Evolutionary conservation across 2,329 filamentous ascomycete species (phyloP).

Genomic region (Didymella keratinophila): DNA sequence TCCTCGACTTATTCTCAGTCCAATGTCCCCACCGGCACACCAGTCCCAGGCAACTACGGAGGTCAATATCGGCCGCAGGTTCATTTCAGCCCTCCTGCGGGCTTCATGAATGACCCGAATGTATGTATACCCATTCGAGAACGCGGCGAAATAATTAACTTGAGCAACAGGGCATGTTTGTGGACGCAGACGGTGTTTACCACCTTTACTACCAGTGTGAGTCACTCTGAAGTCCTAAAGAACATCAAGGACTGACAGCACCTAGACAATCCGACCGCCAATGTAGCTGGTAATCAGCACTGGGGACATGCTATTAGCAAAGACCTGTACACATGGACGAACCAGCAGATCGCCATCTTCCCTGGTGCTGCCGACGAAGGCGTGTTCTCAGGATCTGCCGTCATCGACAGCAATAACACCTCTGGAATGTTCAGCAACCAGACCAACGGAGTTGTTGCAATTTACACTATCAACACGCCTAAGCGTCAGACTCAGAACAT

Average conservation of each 20-base stretch:
- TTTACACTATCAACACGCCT: slow-evolving; percentile 60
- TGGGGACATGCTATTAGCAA: slow-evolving; percentile 72
- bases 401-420: slow-evolving; percentile 69
- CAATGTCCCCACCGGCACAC: slow-evolving; percentile 43
- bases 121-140: background rate
- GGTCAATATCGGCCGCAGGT: slow-evolving; percentile 59
- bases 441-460: slow-evolving; percentile 63
- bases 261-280: slow-evolving; percentile 59
- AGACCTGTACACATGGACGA: slow-evolving; percentile 70
- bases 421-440: slow-evolving; percentile 70
- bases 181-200: slow-evolving; percentile 64
- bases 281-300: slow-evolving; percentile 66
- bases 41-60: slow-evolving; percentile 53
- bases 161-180: slow-evolving; percentile 59
- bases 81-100: slow-evolving; percentile 63
- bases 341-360: slow-evolving; percentile 69
- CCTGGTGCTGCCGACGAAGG: slow-evolving; percentile 63
- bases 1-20: slow-evolving; percentile 35
- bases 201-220: slow-evolving; percentile 72
- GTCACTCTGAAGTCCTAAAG: background rate
- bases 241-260: background rate
- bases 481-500: slow-evolving; percentile 65
- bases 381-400: slow-evolving; percentile 64
- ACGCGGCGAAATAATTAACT: background rate
- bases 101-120: slow-evolving; percentile 69